A percentile compares a stretch with the other conserved stretches of the same genome.
These are phyloP conservation scores for Mycena vulgaris DNA, from an alignment of 768 basidiomycete species.

Conservation along the genomic window DNA sequence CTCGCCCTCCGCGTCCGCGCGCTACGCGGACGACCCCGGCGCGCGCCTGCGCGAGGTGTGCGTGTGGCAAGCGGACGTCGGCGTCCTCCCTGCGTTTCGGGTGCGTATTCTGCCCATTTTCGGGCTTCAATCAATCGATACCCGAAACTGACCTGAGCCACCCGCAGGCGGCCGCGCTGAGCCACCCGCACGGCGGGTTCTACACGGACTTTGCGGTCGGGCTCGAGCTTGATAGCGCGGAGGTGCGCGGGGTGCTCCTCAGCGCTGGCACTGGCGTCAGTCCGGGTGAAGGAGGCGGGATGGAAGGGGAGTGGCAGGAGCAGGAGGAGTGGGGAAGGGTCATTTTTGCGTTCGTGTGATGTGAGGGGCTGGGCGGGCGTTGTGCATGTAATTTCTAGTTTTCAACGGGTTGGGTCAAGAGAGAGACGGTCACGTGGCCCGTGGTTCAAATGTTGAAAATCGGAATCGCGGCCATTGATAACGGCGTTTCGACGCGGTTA, in stretches of 20 bases:
- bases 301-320: no score
- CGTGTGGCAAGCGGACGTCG: slow-evolving; percentile 70
- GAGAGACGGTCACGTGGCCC: no score
- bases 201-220: slow-evolving; percentile 25
- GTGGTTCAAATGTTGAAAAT: no score
- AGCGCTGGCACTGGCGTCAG: background rate
- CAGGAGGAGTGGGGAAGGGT: slow-evolving; percentile 21
- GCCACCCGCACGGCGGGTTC: slow-evolving; percentile 18
- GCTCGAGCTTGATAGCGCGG: slow-evolving; percentile 26
- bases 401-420: no score
- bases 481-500: no score
- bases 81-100: slow-evolving; percentile 13
- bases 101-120: slow-evolving; percentile 55
- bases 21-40: slow-evolving; percentile 72
- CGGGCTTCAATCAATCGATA: background rate
- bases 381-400: no score
- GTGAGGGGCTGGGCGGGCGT: no score
- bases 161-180: background rate
- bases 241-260: slow-evolving; percentile 27
- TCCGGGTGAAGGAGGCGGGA: no score
- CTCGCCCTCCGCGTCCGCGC: slow-evolving; percentile 62
- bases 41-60: slow-evolving; percentile 63
- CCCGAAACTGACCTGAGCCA: no score
- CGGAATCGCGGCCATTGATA: no score
- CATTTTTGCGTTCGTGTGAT: slow-evolving; percentile 25